Evolutionary conservation across 805 yeast species (phyloP), one percentile per base, ranked within the genome.

Genomic region (Candida wancherniae): DNA sequence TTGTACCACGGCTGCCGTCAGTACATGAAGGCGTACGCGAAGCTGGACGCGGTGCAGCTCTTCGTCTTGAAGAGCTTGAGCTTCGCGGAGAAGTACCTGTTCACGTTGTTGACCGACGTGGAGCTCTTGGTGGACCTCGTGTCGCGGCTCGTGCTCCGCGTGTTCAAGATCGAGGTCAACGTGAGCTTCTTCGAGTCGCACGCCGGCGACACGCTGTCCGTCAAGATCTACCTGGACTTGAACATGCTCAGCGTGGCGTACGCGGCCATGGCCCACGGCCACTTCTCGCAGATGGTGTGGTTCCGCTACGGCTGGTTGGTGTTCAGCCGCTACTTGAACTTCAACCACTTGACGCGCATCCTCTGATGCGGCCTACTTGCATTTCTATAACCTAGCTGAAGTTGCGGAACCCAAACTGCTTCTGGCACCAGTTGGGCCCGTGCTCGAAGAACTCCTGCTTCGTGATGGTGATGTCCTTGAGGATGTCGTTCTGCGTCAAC

Each of bases 231-330:
- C 42, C 54, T 61, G 12, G 67, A 58, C 37, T 48, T 62, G 36
- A 62, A 61, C 36, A 62, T 60, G 63, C 52, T 57, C 33, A 56
- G 61, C 34, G 61, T 57, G 34, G 57, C 69, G 24, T 65, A 78
- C 33, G 70, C 81, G 0, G 83, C 95, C 4, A 86, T 90, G 95
- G 61, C 79, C 3, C 68, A 69, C 42, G 94, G 83, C 3, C 97
- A 92, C 58, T 67, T 68, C 40, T 77, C 94, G 2, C 98, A 92
- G 55, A 84, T 92, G 84, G 88, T 82, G 6, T 90, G 97, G 97
- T 92, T 81, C 55, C 69, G 98, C 44, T 84, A 83, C 63, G 80
- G 86, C 1, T 92, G 97, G 96, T 64, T 92, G 51, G 36, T 73
- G 5, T 57, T 79, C 10, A 81, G 95, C 37, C 67, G 88, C 39